A percentile compares a stretch with the other conserved stretches of the same genome.
Conservation (phyloP, 768 basidiomycete genomes). For the Hydnum rufescens region DNA sequence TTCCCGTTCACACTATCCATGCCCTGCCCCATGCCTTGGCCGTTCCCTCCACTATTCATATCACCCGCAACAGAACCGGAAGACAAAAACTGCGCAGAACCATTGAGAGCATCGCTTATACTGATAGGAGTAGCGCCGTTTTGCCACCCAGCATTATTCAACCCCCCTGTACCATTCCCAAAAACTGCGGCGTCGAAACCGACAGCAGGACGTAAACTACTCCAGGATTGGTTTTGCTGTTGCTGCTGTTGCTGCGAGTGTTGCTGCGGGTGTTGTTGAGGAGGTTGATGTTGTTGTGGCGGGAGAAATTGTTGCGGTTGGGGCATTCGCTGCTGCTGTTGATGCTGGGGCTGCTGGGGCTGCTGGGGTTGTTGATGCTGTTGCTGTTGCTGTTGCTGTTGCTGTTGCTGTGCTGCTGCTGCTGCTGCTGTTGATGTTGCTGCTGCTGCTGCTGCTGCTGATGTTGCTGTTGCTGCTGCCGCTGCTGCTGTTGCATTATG, state of each 20-base stretch:
- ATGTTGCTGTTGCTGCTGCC: slow-evolving; percentile 1
- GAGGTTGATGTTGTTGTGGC: not conserved
- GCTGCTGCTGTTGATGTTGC: slow-evolving; percentile 1
- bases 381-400: not conserved
- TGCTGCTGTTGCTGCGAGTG: slow-evolving; percentile 2
- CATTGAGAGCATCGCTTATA: too few species aligned
- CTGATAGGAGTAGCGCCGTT: not conserved
- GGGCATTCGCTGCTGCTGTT: not conserved
- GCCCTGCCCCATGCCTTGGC: not conserved
- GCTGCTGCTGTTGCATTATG: not conserved
- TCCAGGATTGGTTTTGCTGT: not conserved
- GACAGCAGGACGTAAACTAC: not conserved
- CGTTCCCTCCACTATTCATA: not conserved
- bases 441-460: slow-evolving; percentile 2
- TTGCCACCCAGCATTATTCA: not conserved
- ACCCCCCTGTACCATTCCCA: not conserved
- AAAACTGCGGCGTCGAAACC: not conserved
- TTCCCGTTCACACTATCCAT: not conserved
- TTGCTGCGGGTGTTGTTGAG: too few species aligned
- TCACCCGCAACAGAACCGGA: not conserved
- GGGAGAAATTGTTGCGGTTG: not conserved
- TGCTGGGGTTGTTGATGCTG: not conserved
- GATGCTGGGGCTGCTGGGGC: not conserved
- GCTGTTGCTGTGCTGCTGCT: too few species aligned
- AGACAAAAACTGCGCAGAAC: too few species aligned